Percentiles rank a stretch among this genome's conserved stretches.
These are phyloP conservation scores for Clavulina sp. DNA, from an alignment of 768 basidiomycete genomes.

Conservation along the genomic window DNA sequence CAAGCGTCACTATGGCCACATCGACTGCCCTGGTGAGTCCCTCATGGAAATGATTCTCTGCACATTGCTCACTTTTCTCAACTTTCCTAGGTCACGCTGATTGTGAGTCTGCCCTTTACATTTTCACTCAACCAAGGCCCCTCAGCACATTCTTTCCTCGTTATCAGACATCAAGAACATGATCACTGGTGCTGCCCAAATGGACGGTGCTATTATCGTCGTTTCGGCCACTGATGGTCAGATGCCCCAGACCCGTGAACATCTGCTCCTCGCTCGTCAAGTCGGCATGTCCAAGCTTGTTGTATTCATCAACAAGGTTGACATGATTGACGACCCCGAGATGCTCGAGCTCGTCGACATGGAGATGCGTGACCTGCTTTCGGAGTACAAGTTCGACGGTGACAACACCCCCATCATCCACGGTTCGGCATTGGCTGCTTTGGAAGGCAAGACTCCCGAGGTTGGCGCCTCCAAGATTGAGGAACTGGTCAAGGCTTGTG, in stretches of 20 bases:
- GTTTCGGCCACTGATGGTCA: slow-evolving; percentile 98
- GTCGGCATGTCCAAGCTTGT: slow-evolving; percentile 95
- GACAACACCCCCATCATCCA: slow-evolving; percentile 96
- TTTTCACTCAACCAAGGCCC: slow-evolving; percentile 6
- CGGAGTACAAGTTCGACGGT: slow-evolving; percentile 88
- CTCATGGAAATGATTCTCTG: slow-evolving; percentile 10
- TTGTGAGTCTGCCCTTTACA: slow-evolving; percentile 34
- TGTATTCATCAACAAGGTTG: slow-evolving; percentile 99
- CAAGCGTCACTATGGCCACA: slow-evolving; percentile 85
- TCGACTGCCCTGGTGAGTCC: slow-evolving; percentile 66
- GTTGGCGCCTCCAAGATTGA: slow-evolving; percentile 66
- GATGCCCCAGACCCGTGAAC: slow-evolving; percentile 99
- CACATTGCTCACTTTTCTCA: not conserved
- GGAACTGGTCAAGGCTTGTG: slow-evolving; percentile 73
- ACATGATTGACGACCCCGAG: slow-evolving; percentile 89
- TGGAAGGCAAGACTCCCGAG: slow-evolving; percentile 68
- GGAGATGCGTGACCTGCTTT: slow-evolving; percentile 96
- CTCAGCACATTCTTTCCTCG: not conserved
- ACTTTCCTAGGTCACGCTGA: slow-evolving; percentile 59
- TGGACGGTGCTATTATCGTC: slow-evolving; percentile 91
- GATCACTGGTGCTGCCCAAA: slow-evolving; percentile 90
- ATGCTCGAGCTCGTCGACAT: slow-evolving; percentile 99
- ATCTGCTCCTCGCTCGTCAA: slow-evolving; percentile 91
- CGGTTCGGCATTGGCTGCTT: slow-evolving; percentile 90
- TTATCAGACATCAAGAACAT: slow-evolving; percentile 85